Conservation (phyloP, 1,139 yeast genomes). For the Williopsis jadinii region DNA sequence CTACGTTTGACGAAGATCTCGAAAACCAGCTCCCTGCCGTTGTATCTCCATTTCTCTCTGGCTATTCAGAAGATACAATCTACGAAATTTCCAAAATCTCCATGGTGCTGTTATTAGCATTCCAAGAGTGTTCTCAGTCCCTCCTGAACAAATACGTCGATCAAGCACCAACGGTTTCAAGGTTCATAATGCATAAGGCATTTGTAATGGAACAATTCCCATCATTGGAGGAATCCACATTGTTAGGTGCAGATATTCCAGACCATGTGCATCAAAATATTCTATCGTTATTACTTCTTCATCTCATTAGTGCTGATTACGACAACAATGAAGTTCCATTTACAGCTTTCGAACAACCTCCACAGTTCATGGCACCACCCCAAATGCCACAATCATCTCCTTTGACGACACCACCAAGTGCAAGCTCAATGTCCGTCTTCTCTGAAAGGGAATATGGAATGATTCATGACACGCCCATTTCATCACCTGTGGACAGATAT, state of each 20-base stretch:
- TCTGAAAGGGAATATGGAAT: constrained; percentile 1
- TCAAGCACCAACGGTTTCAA: neutral
- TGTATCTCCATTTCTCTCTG: constrained; percentile 44
- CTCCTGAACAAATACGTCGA: constrained; percentile 42
- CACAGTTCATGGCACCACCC: neutral
- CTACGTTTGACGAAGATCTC: constrained; percentile 18
- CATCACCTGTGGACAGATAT: constrained; percentile 1
- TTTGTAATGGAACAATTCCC: neutral
- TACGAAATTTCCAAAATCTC: constrained; percentile 37
- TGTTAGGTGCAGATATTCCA: neutral
- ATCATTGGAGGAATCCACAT: neutral
- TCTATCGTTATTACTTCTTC: neutral
- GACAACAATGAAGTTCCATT: neutral
- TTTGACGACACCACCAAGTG: constrained; percentile 1
- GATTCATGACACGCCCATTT: neutral
- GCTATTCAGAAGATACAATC: constrained; percentile 39
- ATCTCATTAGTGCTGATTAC: neutral
- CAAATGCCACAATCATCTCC: constrained; percentile 3
- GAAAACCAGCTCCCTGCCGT: constrained; percentile 38
- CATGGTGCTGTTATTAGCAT: constrained; percentile 38
- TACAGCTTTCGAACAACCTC: neutral
- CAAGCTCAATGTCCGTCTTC: constrained; percentile 3
- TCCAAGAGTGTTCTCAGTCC: constrained; percentile 47
- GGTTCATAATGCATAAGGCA: neutral
- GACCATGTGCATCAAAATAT: neutral